Evolutionary conservation across 495 filamentous ascomycete species (phyloP).

Genomic region (Clavariopsis aquatica): DNA sequence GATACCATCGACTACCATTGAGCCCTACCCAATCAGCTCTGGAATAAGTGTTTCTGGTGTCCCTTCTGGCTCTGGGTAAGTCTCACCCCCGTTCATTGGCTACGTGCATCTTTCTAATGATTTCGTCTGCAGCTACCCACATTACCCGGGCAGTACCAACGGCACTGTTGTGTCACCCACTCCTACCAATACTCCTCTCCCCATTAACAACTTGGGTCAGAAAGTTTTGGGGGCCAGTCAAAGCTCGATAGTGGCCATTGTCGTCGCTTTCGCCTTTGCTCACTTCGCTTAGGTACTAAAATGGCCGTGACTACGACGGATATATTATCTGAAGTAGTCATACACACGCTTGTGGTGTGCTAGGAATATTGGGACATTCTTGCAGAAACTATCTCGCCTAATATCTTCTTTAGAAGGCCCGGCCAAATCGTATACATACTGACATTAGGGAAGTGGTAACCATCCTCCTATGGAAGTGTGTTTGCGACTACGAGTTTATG

Average conservation of each 20-base stretch:
- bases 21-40: not conserved
- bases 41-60: slow-evolving; percentile 12
- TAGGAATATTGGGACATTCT: not conserved
- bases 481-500: not conserved
- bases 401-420: not conserved
- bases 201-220: not conserved
- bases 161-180: slow-evolving; percentile 4
- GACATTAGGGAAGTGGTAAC: not conserved
- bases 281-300: slow-evolving; percentile 9
- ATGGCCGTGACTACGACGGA: not conserved
- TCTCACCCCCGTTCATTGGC: not conserved
- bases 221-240: slow-evolving; percentile 1
- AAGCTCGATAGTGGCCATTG: slow-evolving; percentile 17
- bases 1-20: not conserved
- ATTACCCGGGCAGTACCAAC: not conserved
- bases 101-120: not conserved
- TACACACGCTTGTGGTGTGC: not conserved
- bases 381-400: not conserved
- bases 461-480: not conserved
- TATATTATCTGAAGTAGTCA: not conserved
- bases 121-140: not conserved
- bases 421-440: slow-evolving; percentile 3
- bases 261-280: slow-evolving; percentile 14
- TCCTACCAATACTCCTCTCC: not conserved
- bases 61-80: slow-evolving; percentile 15